Base-by-base conservation (phyloP, 2,329 filamentous ascomycete genomes). In the Penicillium sp. region DNA sequence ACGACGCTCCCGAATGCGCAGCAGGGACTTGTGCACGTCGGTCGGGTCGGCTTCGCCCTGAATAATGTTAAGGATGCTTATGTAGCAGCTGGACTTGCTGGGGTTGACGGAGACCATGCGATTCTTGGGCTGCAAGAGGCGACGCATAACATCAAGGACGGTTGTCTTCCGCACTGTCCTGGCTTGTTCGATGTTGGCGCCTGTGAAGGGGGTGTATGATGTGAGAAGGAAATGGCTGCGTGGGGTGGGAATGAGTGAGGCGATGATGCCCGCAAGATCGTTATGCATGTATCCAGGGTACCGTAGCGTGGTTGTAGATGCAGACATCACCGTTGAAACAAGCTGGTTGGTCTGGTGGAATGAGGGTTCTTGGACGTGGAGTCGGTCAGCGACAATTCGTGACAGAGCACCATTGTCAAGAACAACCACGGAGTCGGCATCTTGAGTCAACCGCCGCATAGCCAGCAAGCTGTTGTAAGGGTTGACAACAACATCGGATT, bases 241-340 rank as follows among this genome's bases (percentile, higher is more conserved):
- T 9, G 94, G 95, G 0, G 93, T 99, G 1, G 94, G 94, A 58
- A 99, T 97, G 39, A 99, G 82, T 18, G 91, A 96, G 23, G 95
- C 94, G 54, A 99, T 83, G 66, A 99, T 97, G 74, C 93, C 94
- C 69, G 96, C 92, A 14, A 99, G 87, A 70, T 99, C 94, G 74
- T 99, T 99, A 80, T 99, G 94, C 94, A 99, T 99, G 77, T 99
- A 99, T 36, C 94, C 94, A 1, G 94, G 94, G 72, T 99, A 99
- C 69, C 94, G 85, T 47, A 99, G 84, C 2, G 95, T 97, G 9
- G 93, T 97, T 4, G 94, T 99, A 70, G 91, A 95, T 36, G 94
- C 94, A 34, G 92, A 97, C 94, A 99, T 99, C 72, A 99, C 95
- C 1, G 95, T 99, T 7, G 91, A 94, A 4, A 94, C 83, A 84